These are phyloP conservation scores for Penicillium hesseltinei DNA, from an alignment of 2,329 filamentous ascomycete species.

Conservation along the genomic window DNA sequence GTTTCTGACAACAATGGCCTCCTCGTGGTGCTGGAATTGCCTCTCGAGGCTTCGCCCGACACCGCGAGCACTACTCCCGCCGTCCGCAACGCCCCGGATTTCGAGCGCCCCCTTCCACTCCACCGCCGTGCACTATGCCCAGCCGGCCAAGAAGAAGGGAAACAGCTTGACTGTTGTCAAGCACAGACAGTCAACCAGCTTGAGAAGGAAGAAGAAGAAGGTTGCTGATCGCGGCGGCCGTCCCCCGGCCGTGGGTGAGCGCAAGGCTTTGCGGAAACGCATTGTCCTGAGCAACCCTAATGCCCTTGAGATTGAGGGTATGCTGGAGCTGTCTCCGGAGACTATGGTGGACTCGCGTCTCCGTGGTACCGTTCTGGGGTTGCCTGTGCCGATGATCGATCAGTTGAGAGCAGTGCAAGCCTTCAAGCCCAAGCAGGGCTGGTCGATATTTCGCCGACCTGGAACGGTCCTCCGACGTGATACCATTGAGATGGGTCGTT, in stretches of 20 bases:
- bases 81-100: conserved; percentile 46
- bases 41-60: conserved; percentile 50
- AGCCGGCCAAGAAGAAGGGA: conserved; percentile 52
- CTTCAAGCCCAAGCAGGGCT: conserved; percentile 87
- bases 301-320: conserved; percentile 71
- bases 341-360: conserved; percentile 56
- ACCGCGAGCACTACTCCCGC: conserved; percentile 37
- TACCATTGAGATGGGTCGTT: conserved; percentile 67
- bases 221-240: conserved; percentile 47
- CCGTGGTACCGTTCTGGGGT: conserved; percentile 64
- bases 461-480: conserved; percentile 75
- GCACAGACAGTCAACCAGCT: conserved; percentile 40
- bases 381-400: conserved; percentile 71
- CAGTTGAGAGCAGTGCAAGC: conserved; percentile 78
- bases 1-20: conserved; percentile 51
- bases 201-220: conserved; percentile 48
- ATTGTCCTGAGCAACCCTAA: conserved; percentile 94
- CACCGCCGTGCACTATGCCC: conserved; percentile 39
- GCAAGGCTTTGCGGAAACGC: conserved; percentile 81
- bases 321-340: conserved; percentile 59
- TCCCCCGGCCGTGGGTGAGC: conserved; percentile 71
- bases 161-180: conserved; percentile 29
- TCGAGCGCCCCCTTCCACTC: conserved; percentile 48
- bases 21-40: conserved; percentile 59
- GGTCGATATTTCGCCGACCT: conserved; percentile 80